Percentiles rank a stretch among this genome's conserved stretches.
Evolutionary conservation across 768 basidiomycete genomes (phyloP).

Genomic region (Tubosaeta brunneosetosa): DNA sequence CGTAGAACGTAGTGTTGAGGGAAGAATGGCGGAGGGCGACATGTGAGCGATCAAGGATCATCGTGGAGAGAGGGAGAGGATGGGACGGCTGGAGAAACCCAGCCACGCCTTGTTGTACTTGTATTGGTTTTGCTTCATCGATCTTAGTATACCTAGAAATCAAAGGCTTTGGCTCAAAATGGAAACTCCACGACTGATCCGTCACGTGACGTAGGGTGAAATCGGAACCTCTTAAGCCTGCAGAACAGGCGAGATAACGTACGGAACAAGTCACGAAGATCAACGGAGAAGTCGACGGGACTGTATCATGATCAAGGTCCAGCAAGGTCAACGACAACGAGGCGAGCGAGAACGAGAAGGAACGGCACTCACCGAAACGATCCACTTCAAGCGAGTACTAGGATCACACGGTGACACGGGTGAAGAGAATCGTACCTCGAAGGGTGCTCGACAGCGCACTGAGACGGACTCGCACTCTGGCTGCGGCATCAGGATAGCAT

Average conservation of each 20-base stretch:
- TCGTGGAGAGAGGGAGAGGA: conserved; percentile 10
- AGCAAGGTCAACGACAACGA: neutral
- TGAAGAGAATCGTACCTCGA: conserved; percentile 9
- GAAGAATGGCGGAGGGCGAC: conserved; percentile 44
- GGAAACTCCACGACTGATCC: conserved; percentile 17
- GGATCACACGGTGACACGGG: neutral
- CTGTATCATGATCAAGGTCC: neutral
- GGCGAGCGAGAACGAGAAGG: neutral
- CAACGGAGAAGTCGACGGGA: conserved; percentile 11
- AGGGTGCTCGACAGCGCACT: conserved; percentile 6
- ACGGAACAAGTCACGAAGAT: conserved; percentile 6
- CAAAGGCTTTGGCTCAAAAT: conserved; percentile 15
- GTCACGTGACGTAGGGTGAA: conserved; percentile 21
- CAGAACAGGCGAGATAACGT: conserved; percentile 5
- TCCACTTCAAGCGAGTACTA: neutral
- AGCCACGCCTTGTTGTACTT: conserved; percentile 9
- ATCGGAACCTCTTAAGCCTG: neutral
- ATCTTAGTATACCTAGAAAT: conserved; percentile 25
- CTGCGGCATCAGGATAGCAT: neutral
- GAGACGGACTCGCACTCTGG: conserved; percentile 7
- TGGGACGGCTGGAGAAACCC: neutral
- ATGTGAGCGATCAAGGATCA: conserved; percentile 28
- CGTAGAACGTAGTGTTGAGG: conserved; percentile 63
- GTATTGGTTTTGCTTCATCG: conserved; percentile 20
- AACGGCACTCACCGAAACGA: neutral